Evolutionary conservation across 306 rosid genomes (phyloP).

Genomic region (Urtica urens): DNA sequence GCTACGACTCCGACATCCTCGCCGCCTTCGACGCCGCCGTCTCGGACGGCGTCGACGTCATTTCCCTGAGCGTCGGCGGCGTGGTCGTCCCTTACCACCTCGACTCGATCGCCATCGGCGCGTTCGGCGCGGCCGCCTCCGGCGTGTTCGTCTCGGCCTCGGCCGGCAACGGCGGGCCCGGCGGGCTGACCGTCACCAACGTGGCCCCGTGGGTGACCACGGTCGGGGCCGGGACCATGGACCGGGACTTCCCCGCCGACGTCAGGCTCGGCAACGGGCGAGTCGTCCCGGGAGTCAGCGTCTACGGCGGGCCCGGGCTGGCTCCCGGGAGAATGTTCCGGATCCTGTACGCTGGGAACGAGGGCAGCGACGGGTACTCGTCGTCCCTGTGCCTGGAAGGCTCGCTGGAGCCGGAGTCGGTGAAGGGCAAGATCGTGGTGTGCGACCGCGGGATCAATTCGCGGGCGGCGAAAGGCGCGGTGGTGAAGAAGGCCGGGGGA

Average conservation of each 20-base stretch:
- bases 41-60: conserved; percentile 61
- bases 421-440: conserved; percentile 57
- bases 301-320: conserved; percentile 70
- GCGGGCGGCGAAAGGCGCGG: conserved; percentile 75
- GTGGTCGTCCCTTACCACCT: conserved; percentile 80
- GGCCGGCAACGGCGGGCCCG: conserved; percentile 87
- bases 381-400: conserved; percentile 75
- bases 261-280: conserved; percentile 73
- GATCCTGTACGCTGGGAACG: conserved; percentile 57
- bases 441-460: conserved; percentile 87
- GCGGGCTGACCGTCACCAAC: conserved; percentile 67
- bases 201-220: conserved; percentile 89
- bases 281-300: conserved; percentile 41
- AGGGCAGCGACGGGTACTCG: conserved; percentile 64
- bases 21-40: conserved; percentile 85
- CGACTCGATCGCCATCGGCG: conserved; percentile 64
- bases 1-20: conserved; percentile 73
- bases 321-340: conserved; percentile 58
- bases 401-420: conserved; percentile 49
- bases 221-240: conserved; percentile 89
- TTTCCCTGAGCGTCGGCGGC: conserved; percentile 80
- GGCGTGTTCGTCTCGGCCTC: conserved; percentile 80
- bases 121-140: conserved; percentile 42
- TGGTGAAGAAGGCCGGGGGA: conserved; percentile 75
- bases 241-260: conserved; percentile 71